Base-by-base conservation (phyloP, 345 rosid genomes). In the Raphanus sativus region DNA sequence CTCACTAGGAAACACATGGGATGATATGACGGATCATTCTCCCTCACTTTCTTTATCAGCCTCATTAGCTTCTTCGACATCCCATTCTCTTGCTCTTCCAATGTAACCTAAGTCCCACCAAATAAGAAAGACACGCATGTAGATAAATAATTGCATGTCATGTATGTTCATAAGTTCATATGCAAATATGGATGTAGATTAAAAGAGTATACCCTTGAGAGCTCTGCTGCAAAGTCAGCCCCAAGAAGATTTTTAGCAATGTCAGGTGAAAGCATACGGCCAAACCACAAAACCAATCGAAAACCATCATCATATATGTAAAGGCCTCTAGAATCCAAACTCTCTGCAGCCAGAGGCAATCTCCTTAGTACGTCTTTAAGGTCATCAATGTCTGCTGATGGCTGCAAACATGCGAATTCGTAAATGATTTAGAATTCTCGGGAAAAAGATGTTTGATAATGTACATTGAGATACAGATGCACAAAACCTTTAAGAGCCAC, bases 221-320 rank as follows among this genome's bases (percentile, higher is more conserved):
- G 85, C 75, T 96, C 99, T 11, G 92, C 92, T 8, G 95, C 95
- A 73, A 89, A 95, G 77, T 90, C 97, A 71, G 81, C 82, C 29
- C 97, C 98, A 56, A 96, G 88, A 77, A 96, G 86, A 86, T 84
- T 91, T 87, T 78, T 83, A 62, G 97, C 80, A 52, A 87, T 77
- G 79, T 91, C 98, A 60, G 97, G 98, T n/a, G 97, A 87, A 36
- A 96, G 89, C 95, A 86, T 93, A 81, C 88, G 86, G 76, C 99
- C 99, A 75, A 96, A 90, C 98, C 99, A 96, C 75, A 93, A 30
- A 67, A 93, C 84, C 73, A 91, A 87, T 71, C 89, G 89, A 68
- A 96, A 86, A 68, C 99, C 98, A 52, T 96, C 95, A 77, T 96
- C 97, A 67, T 84, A 88, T 55, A 96, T 62, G 86, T 93, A 93